phyloP scores from a whole-genome alignment of 768 basidiomycete genomes.

The Daedaleopsis sinensis region DNA sequence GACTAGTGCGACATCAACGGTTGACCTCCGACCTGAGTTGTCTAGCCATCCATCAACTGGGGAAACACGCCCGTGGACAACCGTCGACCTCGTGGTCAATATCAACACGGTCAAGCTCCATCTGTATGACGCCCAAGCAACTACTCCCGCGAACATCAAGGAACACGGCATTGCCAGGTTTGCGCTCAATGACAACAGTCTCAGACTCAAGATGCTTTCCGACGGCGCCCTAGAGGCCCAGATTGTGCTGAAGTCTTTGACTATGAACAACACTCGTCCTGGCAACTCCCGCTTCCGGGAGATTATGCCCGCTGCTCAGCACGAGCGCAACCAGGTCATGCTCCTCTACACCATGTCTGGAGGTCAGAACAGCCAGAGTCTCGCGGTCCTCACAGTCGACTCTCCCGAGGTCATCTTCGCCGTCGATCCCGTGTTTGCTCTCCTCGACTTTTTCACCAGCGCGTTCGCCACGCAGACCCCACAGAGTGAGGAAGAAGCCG shows the following conservation, averaged over 20 bases:
- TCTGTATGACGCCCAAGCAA: slow-evolving; percentile 75
- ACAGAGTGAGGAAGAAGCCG: slow-evolving; percentile 19
- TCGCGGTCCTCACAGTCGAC: slow-evolving; percentile 88
- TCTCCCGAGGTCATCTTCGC: slow-evolving; percentile 93
- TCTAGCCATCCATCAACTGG: slow-evolving; percentile 32
- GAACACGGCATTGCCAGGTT: slow-evolving; percentile 86
- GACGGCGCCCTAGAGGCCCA: slow-evolving; percentile 88
- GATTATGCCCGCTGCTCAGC: slow-evolving; percentile 90
- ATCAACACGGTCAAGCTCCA: slow-evolving; percentile 80
- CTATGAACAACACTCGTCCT: slow-evolving; percentile 85
- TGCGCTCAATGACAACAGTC: slow-evolving; percentile 74
- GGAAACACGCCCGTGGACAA: slow-evolving; percentile 53
- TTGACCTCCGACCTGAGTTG: slow-evolving; percentile 64
- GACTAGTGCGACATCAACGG: slow-evolving; percentile 22
- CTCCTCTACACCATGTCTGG: slow-evolving; percentile 82
- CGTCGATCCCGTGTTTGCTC: slow-evolving; percentile 85
- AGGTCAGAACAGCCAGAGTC: slow-evolving; percentile 52
- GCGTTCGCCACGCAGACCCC: slow-evolving; percentile 41
- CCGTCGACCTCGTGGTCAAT: slow-evolving; percentile 72
- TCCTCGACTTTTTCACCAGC: slow-evolving; percentile 83
- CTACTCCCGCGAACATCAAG: slow-evolving; percentile 57
- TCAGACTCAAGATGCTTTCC: slow-evolving; percentile 80
- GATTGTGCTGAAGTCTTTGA: slow-evolving; percentile 86
- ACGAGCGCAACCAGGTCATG: slow-evolving; percentile 92
- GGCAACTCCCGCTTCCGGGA: slow-evolving; percentile 88